These are phyloP conservation scores for Lanmaoa pseudosensibilis DNA, from an alignment of 768 basidiomycete species.

Conservation along the genomic window DNA sequence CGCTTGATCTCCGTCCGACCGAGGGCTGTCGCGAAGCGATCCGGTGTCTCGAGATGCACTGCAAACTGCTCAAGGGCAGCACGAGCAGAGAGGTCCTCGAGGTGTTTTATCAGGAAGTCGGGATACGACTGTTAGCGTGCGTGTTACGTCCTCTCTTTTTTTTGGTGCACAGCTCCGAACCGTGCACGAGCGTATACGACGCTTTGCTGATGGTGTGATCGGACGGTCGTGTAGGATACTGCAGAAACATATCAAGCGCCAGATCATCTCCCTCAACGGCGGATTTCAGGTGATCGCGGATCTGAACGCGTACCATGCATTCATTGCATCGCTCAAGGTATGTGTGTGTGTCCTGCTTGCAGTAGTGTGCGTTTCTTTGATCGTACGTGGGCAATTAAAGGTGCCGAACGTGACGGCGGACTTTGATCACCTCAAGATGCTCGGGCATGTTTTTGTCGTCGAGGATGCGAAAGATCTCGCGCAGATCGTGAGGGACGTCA, in stretches of 20 bases:
- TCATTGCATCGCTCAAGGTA: slow-evolving; percentile 85
- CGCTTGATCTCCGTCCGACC: slow-evolving; percentile 83
- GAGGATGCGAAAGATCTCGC: slow-evolving; percentile 96
- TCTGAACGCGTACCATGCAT: slow-evolving; percentile 88
- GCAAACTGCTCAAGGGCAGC: slow-evolving; percentile 86
- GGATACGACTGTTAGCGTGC: slow-evolving; percentile 81
- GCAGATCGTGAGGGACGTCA: slow-evolving; percentile 93
- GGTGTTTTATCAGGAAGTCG: slow-evolving; percentile 97
- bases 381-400: slow-evolving; percentile 34
- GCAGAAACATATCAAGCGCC: slow-evolving; percentile 95
- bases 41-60: slow-evolving; percentile 85
- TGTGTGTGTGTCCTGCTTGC: background rate
- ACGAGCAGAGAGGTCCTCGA: slow-evolving; percentile 96
- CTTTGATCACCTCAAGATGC: slow-evolving; percentile 94
- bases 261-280: slow-evolving; percentile 92
- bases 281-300: slow-evolving; percentile 97
- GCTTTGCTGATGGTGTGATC: background rate
- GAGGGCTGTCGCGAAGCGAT: slow-evolving; percentile 89
- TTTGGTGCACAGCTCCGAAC: background rate
- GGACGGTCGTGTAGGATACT: slow-evolving; percentile 47
- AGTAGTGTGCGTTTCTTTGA: background rate
- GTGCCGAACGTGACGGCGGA: slow-evolving; percentile 82
- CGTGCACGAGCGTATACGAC: too few species aligned
- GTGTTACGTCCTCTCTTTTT: slow-evolving; percentile 26
- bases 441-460: slow-evolving; percentile 94